phyloP scores from a whole-genome alignment of 495 filamentous ascomycete genomes.

The Platismatia glauca region DNA sequence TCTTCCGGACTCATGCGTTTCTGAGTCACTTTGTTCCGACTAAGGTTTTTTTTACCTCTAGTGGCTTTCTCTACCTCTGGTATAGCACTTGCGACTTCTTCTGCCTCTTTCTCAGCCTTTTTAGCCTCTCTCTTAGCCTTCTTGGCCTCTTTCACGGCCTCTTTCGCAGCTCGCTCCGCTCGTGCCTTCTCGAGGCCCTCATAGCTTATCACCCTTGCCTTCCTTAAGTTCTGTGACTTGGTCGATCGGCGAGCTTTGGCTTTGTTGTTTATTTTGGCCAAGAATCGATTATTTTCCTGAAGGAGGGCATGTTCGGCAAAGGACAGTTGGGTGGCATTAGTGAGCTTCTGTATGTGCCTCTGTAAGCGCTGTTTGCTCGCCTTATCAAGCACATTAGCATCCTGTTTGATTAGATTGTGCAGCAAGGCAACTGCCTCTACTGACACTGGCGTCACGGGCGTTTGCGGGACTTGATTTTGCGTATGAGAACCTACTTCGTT shows the following conservation, averaged over 20 bases:
- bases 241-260: constrained; percentile 29
- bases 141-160: too few relatives aligned
- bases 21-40: too few relatives aligned
- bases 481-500: constrained; percentile 4
- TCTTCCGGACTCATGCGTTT: too few relatives aligned
- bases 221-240: constrained; percentile 26
- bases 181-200: background rate
- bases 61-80: too few relatives aligned
- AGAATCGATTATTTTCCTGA: constrained; percentile 7
- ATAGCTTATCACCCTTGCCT: constrained; percentile 26
- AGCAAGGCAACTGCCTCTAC: constrained; percentile 25
- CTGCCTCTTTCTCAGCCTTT: too few relatives aligned
- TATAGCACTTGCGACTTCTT: too few relatives aligned
- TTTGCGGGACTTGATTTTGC: constrained; percentile 23
- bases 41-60: too few relatives aligned
- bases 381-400: constrained; percentile 28
- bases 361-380: background rate
- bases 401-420: constrained; percentile 28
- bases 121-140: too few relatives aligned
- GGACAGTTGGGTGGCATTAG: constrained; percentile 3
- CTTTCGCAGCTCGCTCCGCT: constrained; percentile 3
- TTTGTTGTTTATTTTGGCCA: constrained; percentile 29
- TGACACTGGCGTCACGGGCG: constrained; percentile 20
- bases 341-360: constrained; percentile 8
- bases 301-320: background rate